Conservation (phyloP, 108 stramenopile species). For the Bacterosira constricta region DNA sequence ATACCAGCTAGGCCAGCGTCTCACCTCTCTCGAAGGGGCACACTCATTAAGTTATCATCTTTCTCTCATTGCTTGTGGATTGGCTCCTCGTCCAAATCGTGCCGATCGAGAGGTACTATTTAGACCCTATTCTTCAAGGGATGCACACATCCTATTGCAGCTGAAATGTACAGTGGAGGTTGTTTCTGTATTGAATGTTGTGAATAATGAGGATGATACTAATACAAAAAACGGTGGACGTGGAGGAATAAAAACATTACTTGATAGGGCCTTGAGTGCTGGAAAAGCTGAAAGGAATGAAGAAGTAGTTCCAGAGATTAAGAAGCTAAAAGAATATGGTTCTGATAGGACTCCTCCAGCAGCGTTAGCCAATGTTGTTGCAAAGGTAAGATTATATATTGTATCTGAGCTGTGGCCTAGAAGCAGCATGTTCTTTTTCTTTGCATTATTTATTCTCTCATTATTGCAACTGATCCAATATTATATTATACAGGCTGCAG, state of each 20-base stretch:
- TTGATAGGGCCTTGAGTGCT: slow-evolving; percentile 69
- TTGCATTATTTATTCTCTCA: background rate
- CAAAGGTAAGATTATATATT: slow-evolving; percentile 21
- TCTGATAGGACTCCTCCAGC: slow-evolving; percentile 60
- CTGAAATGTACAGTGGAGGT: slow-evolving; percentile 75
- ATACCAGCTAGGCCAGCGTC: slow-evolving; percentile 10
- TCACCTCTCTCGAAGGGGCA: slow-evolving; percentile 28
- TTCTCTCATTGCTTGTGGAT: slow-evolving; percentile 61
- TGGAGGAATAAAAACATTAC: slow-evolving; percentile 49
- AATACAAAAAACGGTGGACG: slow-evolving; percentile 7
- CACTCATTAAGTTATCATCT: slow-evolving; percentile 47
- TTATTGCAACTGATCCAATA: background rate
- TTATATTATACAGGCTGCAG: slow-evolving; percentile 42
- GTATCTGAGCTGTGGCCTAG: too few species aligned
- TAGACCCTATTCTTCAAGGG: slow-evolving; percentile 77
- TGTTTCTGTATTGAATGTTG: slow-evolving; percentile 13
- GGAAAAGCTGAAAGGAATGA: slow-evolving; percentile 77
- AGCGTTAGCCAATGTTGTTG: slow-evolving; percentile 21
- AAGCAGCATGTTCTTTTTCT: background rate
- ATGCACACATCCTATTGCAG: slow-evolving; percentile 79
- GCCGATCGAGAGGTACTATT: slow-evolving; percentile 72
- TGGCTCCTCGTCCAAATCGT: slow-evolving; percentile 64
- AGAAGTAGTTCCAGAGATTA: slow-evolving; percentile 52
- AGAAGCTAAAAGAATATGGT: slow-evolving; percentile 53
- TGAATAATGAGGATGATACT: background rate